Base-by-base conservation (phyloP, 768 basidiomycete species). In the Boletus rufocinnamomeus region DNA sequence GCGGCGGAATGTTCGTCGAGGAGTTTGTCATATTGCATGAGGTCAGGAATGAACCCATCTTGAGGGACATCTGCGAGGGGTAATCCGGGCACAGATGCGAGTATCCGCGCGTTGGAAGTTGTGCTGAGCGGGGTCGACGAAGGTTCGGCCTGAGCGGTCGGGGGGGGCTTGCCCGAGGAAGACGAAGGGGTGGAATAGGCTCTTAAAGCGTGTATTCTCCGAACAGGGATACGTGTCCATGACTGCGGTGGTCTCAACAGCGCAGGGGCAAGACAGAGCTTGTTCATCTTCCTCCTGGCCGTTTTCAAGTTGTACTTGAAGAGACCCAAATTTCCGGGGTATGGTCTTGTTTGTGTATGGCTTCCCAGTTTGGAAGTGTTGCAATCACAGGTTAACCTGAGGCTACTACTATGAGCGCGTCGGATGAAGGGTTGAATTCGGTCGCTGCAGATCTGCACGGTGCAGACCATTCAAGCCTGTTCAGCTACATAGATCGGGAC, bases 11-110 rank as follows among this genome's bases (percentile, higher is more conserved):
- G 80, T 7, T 83, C 78, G 73, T 91, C 89, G 53, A 88, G 76
- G 30, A 87, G 68, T 19, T 83, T 78, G 64, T 89, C 83, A 45
- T 80, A 75, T 7, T 75, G 75, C 85, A 86, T 84, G 59, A 90
- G 82, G 69, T 89, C 73, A 3, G 88, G 89, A 63, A 77, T 80
- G 32, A 67, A 69, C 17, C 64, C 69, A 19, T 71, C 67, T 38
- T 69, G 66, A 16, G 67, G 64, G 27, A 71, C 19, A 23, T 62
- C 48, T 25, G 59, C 62, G 21, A 73, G 65, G 13, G 58, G 60
- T 41, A 40, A 51, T 32, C 66, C 67, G 10, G 49, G 60, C 16
- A 10, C n/a, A 32, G 61, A 50, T 45, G 35, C 53, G 4, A 65
- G 41, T 25, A 58, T 40, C 7, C 10, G 55, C n/a, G 25, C 16